Evolutionary conservation across 768 basidiomycete species (phyloP).

Genomic region (Suillus placidus): DNA sequence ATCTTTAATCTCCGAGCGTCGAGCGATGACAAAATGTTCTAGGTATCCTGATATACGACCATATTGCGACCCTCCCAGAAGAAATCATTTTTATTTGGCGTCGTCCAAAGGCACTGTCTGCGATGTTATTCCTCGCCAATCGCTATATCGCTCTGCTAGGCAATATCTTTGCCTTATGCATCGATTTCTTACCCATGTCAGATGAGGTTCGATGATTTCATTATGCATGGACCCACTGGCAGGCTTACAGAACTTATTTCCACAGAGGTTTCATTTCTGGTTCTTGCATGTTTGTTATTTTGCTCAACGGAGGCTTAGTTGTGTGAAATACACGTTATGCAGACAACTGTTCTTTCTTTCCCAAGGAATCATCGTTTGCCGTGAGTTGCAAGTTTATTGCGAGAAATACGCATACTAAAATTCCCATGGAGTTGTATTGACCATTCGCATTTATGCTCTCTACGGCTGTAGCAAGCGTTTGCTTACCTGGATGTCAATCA

Average conservation of each 20-base stretch:
- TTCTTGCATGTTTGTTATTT: neutral
- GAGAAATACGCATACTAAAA: neutral
- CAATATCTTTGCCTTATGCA: conserved; percentile 33
- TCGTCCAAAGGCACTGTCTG: conserved; percentile 39
- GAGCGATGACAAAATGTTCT: neutral
- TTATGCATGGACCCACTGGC: neutral
- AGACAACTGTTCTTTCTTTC: neutral
- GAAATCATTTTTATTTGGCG: conserved; percentile 51
- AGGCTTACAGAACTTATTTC: neutral
- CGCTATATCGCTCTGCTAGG: conserved; percentile 51
- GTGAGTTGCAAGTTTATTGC: neutral
- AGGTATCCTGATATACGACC: conserved; percentile 36
- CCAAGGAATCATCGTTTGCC: neutral
- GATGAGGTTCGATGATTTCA: neutral
- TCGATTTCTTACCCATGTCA: conserved; percentile 27
- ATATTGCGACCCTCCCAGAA: conserved; percentile 29
- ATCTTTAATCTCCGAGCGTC: neutral
- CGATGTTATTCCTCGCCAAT: conserved; percentile 50
- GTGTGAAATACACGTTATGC: neutral
- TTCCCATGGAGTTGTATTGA: neutral
- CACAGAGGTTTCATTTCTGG: neutral
- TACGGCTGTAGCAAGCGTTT: neutral
- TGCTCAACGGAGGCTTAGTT: neutral
- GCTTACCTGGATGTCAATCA: neutral
- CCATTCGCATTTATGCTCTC: neutral